phyloP scores from a whole-genome alignment of 1,139 yeast genomes.

The Candida glucosophila region DNA sequence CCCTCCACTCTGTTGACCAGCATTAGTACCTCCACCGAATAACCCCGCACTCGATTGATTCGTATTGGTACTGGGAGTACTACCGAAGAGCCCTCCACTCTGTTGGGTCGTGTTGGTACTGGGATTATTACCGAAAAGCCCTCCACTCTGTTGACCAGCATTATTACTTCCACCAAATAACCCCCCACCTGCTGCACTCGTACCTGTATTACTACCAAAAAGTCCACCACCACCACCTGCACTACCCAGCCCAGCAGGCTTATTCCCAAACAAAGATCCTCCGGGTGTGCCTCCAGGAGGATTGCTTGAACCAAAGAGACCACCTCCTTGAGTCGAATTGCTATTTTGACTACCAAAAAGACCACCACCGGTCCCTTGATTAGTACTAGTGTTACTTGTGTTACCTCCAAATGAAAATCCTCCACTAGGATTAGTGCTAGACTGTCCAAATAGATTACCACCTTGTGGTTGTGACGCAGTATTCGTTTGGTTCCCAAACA shows the following conservation, averaged over 20 bases:
- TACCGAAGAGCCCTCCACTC: slow-evolving; percentile 3
- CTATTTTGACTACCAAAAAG: slow-evolving; percentile 28
- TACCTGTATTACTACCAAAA: slow-evolving; percentile 11
- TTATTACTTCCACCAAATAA: slow-evolving; percentile 7
- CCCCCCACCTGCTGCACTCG: slow-evolving; percentile 8
- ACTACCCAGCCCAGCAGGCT: slow-evolving; percentile 5
- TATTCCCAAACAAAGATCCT: slow-evolving; percentile 5
- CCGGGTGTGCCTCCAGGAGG: slow-evolving; percentile 5
- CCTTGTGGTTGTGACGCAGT: background rate
- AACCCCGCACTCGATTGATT: slow-evolving; percentile 8
- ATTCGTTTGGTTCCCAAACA: too few species aligned
- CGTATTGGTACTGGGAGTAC: slow-evolving; percentile 3
- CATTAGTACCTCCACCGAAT: slow-evolving; percentile 10
- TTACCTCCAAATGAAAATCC: slow-evolving; percentile 3
- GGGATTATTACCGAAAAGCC: slow-evolving; percentile 17
- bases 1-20: slow-evolving; percentile 13
- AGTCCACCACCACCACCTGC: slow-evolving; percentile 8
- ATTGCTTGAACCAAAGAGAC: slow-evolving; percentile 1
- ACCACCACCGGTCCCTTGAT: slow-evolving; percentile 12
- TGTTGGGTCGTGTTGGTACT: slow-evolving; percentile 1
- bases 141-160: slow-evolving; percentile 9
- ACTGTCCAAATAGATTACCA: slow-evolving; percentile 1
- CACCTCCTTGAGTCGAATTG: slow-evolving; percentile 1
- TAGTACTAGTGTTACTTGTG: slow-evolving; percentile 3
- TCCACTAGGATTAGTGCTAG: background rate